phyloP scores from a whole-genome alignment of 345 rosid genomes.

The Bruguiera gymnorhiza region DNA sequence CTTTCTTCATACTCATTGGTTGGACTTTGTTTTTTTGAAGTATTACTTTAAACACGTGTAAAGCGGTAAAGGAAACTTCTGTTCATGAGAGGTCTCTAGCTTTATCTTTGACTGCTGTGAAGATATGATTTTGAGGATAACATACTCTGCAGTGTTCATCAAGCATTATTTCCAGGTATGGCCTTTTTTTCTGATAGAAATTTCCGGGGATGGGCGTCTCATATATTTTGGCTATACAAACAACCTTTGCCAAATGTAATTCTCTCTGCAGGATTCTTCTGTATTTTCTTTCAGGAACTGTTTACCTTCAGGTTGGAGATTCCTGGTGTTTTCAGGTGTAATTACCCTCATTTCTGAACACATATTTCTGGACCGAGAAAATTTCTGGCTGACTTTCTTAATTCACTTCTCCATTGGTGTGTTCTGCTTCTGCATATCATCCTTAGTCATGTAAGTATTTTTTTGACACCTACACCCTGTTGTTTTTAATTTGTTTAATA shows the following conservation, averaged over 20 bases:
- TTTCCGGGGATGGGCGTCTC: neutral
- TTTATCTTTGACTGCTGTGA: constrained; percentile 42
- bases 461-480: neutral
- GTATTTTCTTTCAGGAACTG: constrained; percentile 58
- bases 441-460: constrained; percentile 60
- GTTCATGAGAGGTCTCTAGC: neutral
- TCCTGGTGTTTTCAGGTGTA: constrained; percentile 53
- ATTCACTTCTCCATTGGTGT: constrained; percentile 25
- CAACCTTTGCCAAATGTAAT: constrained; percentile 1
- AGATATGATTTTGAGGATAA: constrained; percentile 83
- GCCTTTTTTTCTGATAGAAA: neutral
- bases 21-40: too few species aligned
- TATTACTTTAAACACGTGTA: too few species aligned
- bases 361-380: constrained; percentile 23
- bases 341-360: constrained; percentile 40
- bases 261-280: constrained; percentile 45
- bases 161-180: constrained; percentile 72
- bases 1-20: too few species aligned
- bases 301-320: constrained; percentile 72
- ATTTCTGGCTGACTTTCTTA: constrained; percentile 31
- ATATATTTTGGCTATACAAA: constrained; percentile 2
- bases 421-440: constrained; percentile 23
- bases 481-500: too few species aligned
- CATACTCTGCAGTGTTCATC: constrained; percentile 61
- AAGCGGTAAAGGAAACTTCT: too few species aligned